Evolutionary conservation across 1,139 yeast species (phyloP).

Genomic region (Magnusiomyces paraingens): DNA sequence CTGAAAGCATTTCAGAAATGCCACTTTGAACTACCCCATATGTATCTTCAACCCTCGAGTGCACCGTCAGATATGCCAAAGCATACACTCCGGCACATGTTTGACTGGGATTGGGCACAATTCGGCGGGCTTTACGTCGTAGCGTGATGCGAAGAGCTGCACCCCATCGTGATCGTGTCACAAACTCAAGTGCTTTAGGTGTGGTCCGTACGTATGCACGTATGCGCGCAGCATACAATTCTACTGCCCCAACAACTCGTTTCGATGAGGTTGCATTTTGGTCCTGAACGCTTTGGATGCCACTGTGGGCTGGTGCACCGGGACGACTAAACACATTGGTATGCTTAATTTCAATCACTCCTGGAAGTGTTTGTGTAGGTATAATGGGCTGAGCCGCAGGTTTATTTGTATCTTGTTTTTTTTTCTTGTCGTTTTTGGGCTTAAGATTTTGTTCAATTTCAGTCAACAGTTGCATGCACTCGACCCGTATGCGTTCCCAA

Average conservation of each 20-base stretch:
- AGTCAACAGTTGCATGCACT: slow-evolving; percentile 17
- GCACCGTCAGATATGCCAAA: slow-evolving; percentile 26
- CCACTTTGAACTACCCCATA: slow-evolving; percentile 38
- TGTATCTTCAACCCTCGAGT: slow-evolving; percentile 33
- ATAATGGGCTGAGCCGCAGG: slow-evolving; percentile 1
- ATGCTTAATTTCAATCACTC: slow-evolving; percentile 11
- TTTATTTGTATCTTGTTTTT: slow-evolving; percentile 8
- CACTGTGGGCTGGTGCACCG: slow-evolving; percentile 8
- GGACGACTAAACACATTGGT: slow-evolving; percentile 16
- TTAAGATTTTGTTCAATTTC: slow-evolving; percentile 12
- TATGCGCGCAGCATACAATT: slow-evolving; percentile 7
- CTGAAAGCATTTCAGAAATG: slow-evolving; percentile 30
- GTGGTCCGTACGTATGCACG: slow-evolving; percentile 6
- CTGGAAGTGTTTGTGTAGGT: background rate
- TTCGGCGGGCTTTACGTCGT: slow-evolving; percentile 24
- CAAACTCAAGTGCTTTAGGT: slow-evolving; percentile 8
- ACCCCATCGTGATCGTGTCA: slow-evolving; percentile 20
- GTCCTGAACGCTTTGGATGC: slow-evolving; percentile 25
- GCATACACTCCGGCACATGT: slow-evolving; percentile 27
- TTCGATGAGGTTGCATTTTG: slow-evolving; percentile 23
- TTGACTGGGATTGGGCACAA: slow-evolving; percentile 27
- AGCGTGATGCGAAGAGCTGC: slow-evolving; percentile 30
- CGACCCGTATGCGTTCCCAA: slow-evolving; percentile 3
- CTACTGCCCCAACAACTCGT: slow-evolving; percentile 17
- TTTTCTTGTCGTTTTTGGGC: slow-evolving; percentile 1